Evolutionary conservation across 1,284 basidiomycete genomes (phyloP).

Genomic region (Cystobasidiaceae sp.): DNA sequence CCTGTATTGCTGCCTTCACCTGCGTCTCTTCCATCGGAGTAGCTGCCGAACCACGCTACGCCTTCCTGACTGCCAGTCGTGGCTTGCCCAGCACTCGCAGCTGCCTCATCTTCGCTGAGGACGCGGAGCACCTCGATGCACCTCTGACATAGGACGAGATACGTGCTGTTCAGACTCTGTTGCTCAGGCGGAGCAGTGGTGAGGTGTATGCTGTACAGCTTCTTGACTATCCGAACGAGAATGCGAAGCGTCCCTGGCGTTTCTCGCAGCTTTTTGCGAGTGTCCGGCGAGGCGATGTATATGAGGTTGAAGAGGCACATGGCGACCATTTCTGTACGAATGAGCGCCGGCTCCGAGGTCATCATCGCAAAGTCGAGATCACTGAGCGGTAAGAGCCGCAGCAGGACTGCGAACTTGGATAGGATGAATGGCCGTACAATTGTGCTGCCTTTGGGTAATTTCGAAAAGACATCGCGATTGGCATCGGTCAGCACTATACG

Average conservation of each 20-base stretch:
- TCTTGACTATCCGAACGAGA: conserved; percentile 50
- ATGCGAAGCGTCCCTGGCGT: conserved; percentile 48
- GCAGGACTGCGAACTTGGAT: conserved; percentile 61
- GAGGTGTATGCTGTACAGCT: conserved; percentile 49
- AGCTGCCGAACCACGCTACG: conserved; percentile 29
- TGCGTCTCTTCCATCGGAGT: conserved; percentile 7
- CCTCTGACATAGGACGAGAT: conserved; percentile 63
- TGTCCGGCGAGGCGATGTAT: conserved; percentile 68
- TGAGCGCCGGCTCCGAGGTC: conserved; percentile 62
- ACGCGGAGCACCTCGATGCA: conserved; percentile 78
- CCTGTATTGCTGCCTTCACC: neutral
- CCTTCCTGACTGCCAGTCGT: conserved; percentile 19
- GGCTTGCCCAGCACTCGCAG: neutral
- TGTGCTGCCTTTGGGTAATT: conserved; percentile 60
- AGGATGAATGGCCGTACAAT: conserved; percentile 25
- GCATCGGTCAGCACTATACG: conserved; percentile 67
- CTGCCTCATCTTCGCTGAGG: conserved; percentile 58
- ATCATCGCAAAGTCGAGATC: conserved; percentile 70
- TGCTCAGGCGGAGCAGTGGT: conserved; percentile 57
- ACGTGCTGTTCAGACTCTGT: conserved; percentile 55
- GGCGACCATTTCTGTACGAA: conserved; percentile 70
- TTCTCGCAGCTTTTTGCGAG: conserved; percentile 64
- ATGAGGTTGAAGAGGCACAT: conserved; percentile 79
- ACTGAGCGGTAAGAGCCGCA: conserved; percentile 73
- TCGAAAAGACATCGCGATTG: conserved; percentile 69